Conservation (phyloP, 129 eudicot species). For the Erigeron canadensis region DNA sequence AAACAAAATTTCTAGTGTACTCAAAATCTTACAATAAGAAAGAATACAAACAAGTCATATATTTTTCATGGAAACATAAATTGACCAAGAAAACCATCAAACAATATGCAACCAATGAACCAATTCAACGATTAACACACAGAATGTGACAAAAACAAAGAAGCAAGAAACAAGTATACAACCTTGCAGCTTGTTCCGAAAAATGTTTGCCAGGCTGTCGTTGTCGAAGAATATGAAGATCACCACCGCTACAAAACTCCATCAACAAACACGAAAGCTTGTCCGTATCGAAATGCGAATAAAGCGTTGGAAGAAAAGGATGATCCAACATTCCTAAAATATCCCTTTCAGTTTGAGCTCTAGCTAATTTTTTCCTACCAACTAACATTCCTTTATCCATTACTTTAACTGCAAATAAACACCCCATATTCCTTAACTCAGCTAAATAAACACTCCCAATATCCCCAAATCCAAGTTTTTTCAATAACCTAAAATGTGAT, state of each 20-base stretch:
- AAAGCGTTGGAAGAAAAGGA: conserved; percentile 89
- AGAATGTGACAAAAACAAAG: neutral
- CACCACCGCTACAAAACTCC: conserved; percentile 98
- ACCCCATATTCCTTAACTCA: conserved; percentile 77
- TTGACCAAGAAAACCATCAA: neutral
- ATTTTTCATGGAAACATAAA: too few relatives aligned
- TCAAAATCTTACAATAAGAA: too few relatives aligned
- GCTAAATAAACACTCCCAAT: conserved; percentile 97
- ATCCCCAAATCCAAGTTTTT: conserved; percentile 96
- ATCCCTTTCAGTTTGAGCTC: conserved; percentile 95
- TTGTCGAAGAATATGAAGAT: conserved; percentile 87
- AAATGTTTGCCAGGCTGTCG: conserved; percentile 79
- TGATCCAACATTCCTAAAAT: conserved; percentile 87
- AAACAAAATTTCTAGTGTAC: too few relatives aligned
- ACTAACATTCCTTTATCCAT: conserved; percentile 96
- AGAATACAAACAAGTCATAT: too few relatives aligned
- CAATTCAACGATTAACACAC: too few relatives aligned
- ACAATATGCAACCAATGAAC: conserved; percentile 11
- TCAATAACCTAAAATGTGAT: conserved; percentile 83
- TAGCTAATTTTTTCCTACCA: conserved; percentile 72
- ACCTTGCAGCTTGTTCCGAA: conserved; percentile 94
- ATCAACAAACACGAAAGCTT: conserved; percentile 88
- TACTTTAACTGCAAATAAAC: conserved; percentile 89
- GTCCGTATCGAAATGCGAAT: conserved; percentile 91
- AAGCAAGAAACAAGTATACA: neutral